Base-by-base conservation (phyloP, 1,284 basidiomycete species). In the Boletus holoroseus region DNA sequence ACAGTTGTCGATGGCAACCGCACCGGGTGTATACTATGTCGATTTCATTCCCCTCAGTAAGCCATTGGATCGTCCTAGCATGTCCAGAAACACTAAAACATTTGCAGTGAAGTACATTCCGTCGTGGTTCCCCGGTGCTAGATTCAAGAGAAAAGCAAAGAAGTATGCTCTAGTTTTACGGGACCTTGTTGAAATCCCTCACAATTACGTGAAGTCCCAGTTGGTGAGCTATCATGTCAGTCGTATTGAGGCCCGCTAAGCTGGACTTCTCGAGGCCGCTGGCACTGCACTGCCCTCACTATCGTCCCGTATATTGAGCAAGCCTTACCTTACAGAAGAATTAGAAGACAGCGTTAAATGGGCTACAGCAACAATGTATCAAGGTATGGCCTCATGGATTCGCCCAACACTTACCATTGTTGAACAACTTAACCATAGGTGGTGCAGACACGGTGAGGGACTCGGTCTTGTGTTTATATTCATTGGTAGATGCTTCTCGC, bases 41-140 rank as follows among this genome's bases (percentile, higher is more conserved):
- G 61, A 61, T 41, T 7, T 59, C 3, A 0, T 59, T n/a, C 61
- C 50, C 20, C 22, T 59, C 1, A 20, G 61, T 58, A 39, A 35
- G 54, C 18, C 3, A 4, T 18, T 27, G 2, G 7, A 16, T 39
- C 13, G 1, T 31, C 5, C 11, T 11, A n/a, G 0, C n/a, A 2
- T n/a, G 4, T 12, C 5, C 16, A 5, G 22, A 13, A 9, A 18
- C 1, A 5, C n/a, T 42, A 5, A 30, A 18, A 1, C 24, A 0
- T 31, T 22, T 6, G 3, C 50, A 82, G 81, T 83, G 58, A 74
- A 74, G 34, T 71, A 82, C 58, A 55, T 83, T 18, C 82, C 82
- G 2, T 62, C 67, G 7, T 83, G 82, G 81, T 68, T 82, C 53
- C 82, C 82, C 15, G 80, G 82, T 26, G 76, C 79, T 5, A 71